Evolutionary conservation across 2,329 filamentous ascomycete species (phyloP), one percentile per base, ranked within the genome.

Genomic region (Talaromyces pinophilus): DNA sequence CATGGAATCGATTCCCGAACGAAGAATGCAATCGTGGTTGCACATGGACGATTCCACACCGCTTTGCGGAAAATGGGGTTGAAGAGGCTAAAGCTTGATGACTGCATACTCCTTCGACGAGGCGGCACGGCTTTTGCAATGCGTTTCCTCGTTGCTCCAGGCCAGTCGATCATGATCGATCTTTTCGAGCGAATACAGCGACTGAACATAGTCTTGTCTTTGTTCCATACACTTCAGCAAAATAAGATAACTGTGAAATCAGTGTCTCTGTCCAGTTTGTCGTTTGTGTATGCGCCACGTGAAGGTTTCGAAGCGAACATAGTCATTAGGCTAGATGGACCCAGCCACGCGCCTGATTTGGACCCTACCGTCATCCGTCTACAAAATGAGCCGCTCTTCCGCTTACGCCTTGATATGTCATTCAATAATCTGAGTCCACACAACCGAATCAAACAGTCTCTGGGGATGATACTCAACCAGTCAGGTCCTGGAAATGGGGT

Each of bases 381-480:
- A 35, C 72, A 70, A 54, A 60, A 68, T 11, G 69, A 72, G 55
- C 69, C 71, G 3, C 66, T 77, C 38, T 77, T 75, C 67, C 68
- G 65, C 10, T 62, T 76, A 40, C 72, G 67, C 11, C 67, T 80
- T 50, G 72, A 71, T 25, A 75, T 81, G 48, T 71, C 69, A 17
- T 79, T 81, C 64, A 71, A 76, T 67, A 67, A 66, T 38, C 69
- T 72, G 28, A 81, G 76, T 60, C 78, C 78, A 52, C 79, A 81
- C 70, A 76, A 78, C 52, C 77, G 79, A 33, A 78, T 81, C 59
- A 76, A 76, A 68, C 76, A 77, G 59, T 70, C 78, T n/a, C 71
- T 81, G 13, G 74, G 76, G 1, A 72, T 75, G 59, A 74, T 72
- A 55, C 69, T 81, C 55, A 81, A 80, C 60, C 70, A 72, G 28